Percentiles rank a stretch among this genome's conserved stretches.
phyloP scores from a whole-genome alignment of 345 rosid genomes.

The Populus ilicifolia region DNA sequence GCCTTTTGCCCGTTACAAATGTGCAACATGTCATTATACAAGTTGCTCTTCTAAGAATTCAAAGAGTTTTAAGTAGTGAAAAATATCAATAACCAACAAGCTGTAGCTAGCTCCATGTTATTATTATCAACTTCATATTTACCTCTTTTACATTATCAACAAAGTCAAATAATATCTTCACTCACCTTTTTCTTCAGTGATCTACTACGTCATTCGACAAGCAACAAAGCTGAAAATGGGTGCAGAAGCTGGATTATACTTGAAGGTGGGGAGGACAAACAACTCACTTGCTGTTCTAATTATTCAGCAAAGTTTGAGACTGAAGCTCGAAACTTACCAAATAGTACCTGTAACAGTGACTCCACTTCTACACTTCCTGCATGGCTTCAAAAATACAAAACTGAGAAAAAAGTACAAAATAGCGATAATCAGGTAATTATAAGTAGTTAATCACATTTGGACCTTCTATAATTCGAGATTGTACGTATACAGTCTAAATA shows the following conservation, averaged over 20 bases:
- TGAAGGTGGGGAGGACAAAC: constrained; percentile 37
- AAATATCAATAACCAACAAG: background rate
- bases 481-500: background rate
- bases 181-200: constrained; percentile 26
- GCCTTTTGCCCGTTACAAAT: constrained; percentile 4
- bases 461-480: background rate
- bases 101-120: background rate
- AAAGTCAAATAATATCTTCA: background rate
- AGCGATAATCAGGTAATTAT: constrained; percentile 40
- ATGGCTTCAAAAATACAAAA: constrained; percentile 32
- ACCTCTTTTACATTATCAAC: background rate
- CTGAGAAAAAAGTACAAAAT: constrained; percentile 25
- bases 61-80: background rate
- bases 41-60: background rate
- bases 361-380: constrained; percentile 28
- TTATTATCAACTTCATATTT: background rate
- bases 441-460: background rate
- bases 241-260: constrained; percentile 31
- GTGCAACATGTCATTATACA: background rate
- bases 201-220: constrained; percentile 32
- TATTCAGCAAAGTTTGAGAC: constrained; percentile 18
- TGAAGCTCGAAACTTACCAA: constrained; percentile 23
- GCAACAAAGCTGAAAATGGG: constrained; percentile 42
- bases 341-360: constrained; percentile 31
- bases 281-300: constrained; percentile 36